These are phyloP conservation scores for Lepidium aucheri DNA, from an alignment of 345 rosid genomes.

Conservation along the genomic window DNA sequence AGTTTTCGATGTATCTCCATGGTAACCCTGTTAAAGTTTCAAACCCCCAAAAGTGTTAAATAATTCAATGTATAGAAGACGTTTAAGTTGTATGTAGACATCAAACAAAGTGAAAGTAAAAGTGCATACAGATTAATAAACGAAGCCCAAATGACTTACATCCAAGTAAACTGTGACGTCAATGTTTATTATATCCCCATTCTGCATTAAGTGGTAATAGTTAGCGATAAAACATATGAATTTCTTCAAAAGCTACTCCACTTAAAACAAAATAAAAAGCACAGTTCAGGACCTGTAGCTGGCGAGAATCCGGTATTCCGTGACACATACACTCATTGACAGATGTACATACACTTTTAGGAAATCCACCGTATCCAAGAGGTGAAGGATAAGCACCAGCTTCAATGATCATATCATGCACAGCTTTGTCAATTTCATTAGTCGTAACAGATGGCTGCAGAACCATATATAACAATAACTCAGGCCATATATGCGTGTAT, in stretches of 20 bases:
- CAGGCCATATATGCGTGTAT: neutral
- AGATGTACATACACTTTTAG: constrained; percentile 91
- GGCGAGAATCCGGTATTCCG: constrained; percentile 96
- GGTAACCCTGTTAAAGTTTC: constrained; percentile 60
- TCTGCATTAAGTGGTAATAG: constrained; percentile 41
- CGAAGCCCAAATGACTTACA: constrained; percentile 34
- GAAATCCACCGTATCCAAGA: constrained; percentile 95
- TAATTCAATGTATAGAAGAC: neutral
- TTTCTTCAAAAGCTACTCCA: neutral
- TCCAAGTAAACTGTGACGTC: constrained; percentile 91
- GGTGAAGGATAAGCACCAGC: constrained; percentile 99
- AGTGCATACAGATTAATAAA: neutral
- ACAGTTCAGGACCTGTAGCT: constrained; percentile 58
- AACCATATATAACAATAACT: neutral
- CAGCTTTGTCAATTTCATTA: constrained; percentile 88
- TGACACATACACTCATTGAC: constrained; percentile 98
- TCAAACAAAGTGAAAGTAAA: constrained; percentile 17
- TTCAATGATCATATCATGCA: constrained; percentile 79
- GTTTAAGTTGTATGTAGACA: neutral
- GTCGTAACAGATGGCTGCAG: constrained; percentile 86
- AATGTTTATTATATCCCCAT: constrained; percentile 83
- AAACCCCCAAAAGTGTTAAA: neutral
- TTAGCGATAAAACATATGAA: constrained; percentile 7
- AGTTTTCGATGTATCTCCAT: constrained; percentile 93
- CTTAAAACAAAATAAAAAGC: constrained; percentile 7